phyloP scores from a whole-genome alignment of 169 alveolate species.

The Cryptosporidium meleagridis region DNA sequence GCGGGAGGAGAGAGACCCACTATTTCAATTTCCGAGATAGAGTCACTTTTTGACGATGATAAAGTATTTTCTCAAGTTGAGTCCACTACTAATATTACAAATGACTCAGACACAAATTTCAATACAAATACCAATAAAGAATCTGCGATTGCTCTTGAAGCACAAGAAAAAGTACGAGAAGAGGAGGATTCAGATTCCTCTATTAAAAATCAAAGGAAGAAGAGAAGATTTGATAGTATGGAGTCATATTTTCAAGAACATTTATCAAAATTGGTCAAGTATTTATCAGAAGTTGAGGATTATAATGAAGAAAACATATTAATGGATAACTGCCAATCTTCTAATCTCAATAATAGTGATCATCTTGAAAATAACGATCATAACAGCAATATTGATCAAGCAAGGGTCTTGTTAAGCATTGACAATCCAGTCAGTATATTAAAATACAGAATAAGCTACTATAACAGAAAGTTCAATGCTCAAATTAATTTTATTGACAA shows the following conservation, averaged over 20 bases:
- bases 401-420: not conserved
- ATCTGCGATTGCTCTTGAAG: not conserved
- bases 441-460: constrained; percentile 37
- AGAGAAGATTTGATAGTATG: constrained; percentile 16
- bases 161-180: not conserved
- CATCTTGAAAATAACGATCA: not conserved
- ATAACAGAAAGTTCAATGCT: constrained; percentile 21
- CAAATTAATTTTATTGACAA: not conserved
- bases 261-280: constrained; percentile 16
- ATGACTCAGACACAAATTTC: too few species aligned
- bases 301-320: not conserved
- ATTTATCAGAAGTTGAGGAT: constrained; percentile 50
- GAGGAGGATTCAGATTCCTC: not conserved
- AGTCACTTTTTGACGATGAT: not conserved
- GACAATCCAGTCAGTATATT: constrained; percentile 27
- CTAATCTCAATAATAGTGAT: not conserved
- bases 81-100: not conserved
- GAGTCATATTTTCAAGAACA: constrained; percentile 55
- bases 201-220: not conserved
- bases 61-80: not conserved
- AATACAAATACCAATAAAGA: too few species aligned
- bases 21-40: constrained; percentile 8
- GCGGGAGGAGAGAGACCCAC: not conserved
- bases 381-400: not conserved
- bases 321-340: not conserved